These are phyloP conservation scores for Dovyalis caffra DNA, from an alignment of 345 rosid species.

Conservation along the genomic window DNA sequence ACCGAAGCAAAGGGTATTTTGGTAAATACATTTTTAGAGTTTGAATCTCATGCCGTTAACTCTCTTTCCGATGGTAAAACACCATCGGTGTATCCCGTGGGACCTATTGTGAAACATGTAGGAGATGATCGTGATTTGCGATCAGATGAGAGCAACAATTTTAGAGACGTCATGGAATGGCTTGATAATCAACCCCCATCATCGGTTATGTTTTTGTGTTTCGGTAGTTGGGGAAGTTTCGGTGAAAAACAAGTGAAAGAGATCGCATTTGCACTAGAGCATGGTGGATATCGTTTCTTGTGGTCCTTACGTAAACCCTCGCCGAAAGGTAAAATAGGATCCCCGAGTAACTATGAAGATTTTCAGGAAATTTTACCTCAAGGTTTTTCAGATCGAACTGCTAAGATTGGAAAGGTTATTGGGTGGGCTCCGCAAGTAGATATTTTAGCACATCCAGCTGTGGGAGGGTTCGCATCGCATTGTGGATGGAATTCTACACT, in stretches of 20 bases:
- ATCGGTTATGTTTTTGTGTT: slow-evolving; percentile 23
- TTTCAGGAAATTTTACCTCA: background rate
- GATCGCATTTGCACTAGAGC: slow-evolving; percentile 14
- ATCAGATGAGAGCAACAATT: background rate
- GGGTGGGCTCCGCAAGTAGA: slow-evolving; percentile 14
- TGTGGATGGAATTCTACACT: slow-evolving; percentile 16
- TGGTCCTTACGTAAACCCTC: slow-evolving; percentile 23
- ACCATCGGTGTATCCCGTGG: slow-evolving; percentile 8
- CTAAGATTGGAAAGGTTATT: slow-evolving; percentile 1
- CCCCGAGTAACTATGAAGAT: background rate
- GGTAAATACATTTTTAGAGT: slow-evolving; percentile 15
- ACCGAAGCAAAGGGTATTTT: background rate
- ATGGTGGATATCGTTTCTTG: slow-evolving; percentile 10
- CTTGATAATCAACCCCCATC: slow-evolving; percentile 17
- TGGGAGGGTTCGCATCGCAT: slow-evolving; percentile 14
- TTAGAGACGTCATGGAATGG: slow-evolving; percentile 8
- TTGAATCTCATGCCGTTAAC: background rate
- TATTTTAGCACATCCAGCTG: background rate
- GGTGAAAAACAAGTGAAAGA: slow-evolving; percentile 12
- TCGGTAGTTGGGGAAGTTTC: slow-evolving; percentile 20
- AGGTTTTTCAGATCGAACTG: slow-evolving; percentile 4
- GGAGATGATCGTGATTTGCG: background rate
- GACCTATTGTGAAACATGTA: background rate
- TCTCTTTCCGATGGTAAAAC: background rate
- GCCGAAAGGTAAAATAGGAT: background rate